Evolutionary conservation across 768 basidiomycete species (phyloP).

Genomic region (Collybiopsis luxurians): DNA sequence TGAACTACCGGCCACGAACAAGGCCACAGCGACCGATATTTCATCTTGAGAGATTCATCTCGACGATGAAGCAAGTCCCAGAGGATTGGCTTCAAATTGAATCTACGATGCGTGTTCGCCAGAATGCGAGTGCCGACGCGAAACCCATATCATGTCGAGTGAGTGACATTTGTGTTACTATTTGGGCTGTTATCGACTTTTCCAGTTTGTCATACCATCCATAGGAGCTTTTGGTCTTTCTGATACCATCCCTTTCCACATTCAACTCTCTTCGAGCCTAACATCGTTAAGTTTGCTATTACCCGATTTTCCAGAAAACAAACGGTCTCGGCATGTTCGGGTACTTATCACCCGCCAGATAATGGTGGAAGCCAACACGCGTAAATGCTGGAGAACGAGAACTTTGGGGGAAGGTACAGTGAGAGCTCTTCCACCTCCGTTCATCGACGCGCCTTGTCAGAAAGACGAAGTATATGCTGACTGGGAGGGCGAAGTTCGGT

Average conservation of each 20-base stretch:
- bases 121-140: conserved; percentile 22
- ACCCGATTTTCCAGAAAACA: neutral
- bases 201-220: conserved; percentile 48
- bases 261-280: conserved; percentile 47
- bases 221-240: conserved; percentile 44
- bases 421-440: conserved; percentile 30
- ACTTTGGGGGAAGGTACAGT: conserved; percentile 45
- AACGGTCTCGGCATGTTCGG: conserved; percentile 24
- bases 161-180: conserved; percentile 24
- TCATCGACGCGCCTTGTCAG: conserved; percentile 1
- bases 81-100: conserved; percentile 60
- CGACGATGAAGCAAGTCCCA: conserved; percentile 49
- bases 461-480: conserved; percentile 36
- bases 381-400: conserved; percentile 31
- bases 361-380: conserved; percentile 34
- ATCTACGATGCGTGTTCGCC: conserved; percentile 31
- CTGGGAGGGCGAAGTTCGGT: conserved; percentile 53
- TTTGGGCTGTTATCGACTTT: neutral
- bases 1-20: conserved; percentile 45
- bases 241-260: conserved; percentile 55
- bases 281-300: conserved; percentile 43
- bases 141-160: conserved; percentile 52
- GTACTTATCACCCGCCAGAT: conserved; percentile 50
- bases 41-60: conserved; percentile 39
- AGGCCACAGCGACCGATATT: conserved; percentile 46